Evolutionary conservation across 139 green algal genomes (phyloP), one percentile per base, ranked within the genome.

Genomic region (Haematococcus lacustris): DNA sequence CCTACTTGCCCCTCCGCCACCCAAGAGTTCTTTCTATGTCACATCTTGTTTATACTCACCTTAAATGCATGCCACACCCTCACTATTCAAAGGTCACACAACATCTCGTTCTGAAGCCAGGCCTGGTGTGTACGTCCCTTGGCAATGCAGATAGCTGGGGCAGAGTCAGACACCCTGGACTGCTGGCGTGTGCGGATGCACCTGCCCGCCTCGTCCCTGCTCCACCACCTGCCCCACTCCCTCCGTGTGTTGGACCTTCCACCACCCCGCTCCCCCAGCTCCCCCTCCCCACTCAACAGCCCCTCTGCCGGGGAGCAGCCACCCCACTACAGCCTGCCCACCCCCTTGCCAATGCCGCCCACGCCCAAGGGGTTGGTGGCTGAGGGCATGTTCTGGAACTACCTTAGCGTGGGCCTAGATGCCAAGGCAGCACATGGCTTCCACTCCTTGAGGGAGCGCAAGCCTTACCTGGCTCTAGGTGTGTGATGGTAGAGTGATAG

Each of bases 371-470:
- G n/a, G n/a, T 38, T 63, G 0, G 17, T 65, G 28, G 25, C 39
- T 7, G 57, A 79, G 47, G 82, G 82, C 34, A 67, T 84, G 63
- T 94, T 78, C 40, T 78, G 73, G 73, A 78, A 78, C 73, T 78
- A 78, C 65, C 33, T 78, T 32, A 47, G n/a, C 32, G 43, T 72
- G 2, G 91, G 91, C 6, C 71, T 92, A 71, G 91, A 96, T 71
- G 91, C 91, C 0, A 76, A 88, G 73, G 84, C 91, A 0, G 89
- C 91, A 17, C 89, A 90, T 71, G 82, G 80, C 61, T 96, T 96
- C 82, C 91, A 96, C 80, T 62, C 77, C 5, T 67, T 94, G 78
- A 77, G 91, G 0, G 91, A 96, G 73, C 37, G 53, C 13, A 64
- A 64, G 21, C 53, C 53, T 23, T 4, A 32, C 53, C 53, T 64